These are phyloP conservation scores for Heliosperma pusillum DNA, from an alignment of 148 eudicot species.

Conservation along the genomic window DNA sequence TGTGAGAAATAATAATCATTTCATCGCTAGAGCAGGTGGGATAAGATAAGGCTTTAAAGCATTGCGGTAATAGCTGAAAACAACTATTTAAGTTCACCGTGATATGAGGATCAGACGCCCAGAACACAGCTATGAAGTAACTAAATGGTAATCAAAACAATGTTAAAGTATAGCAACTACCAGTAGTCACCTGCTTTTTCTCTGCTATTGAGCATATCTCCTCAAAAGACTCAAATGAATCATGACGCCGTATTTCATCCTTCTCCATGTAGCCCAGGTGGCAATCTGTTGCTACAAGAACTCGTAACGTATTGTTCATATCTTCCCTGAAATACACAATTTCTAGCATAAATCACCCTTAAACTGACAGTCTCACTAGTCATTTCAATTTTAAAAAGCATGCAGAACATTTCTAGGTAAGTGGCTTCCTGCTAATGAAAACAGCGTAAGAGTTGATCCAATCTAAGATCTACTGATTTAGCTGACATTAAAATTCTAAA, in stretches of 20 bases:
- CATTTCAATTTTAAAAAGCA: background rate
- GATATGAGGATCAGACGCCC: too few relatives aligned
- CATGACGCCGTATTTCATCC: constrained; percentile 93
- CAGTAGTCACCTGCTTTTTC: constrained; percentile 59
- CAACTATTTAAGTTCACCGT: background rate
- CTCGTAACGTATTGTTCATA: constrained; percentile 50
- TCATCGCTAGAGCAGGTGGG: background rate
- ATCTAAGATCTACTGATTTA: too few relatives aligned
- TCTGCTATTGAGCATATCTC: constrained; percentile 96
- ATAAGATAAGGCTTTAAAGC: constrained; percentile 2
- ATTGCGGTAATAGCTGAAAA: background rate
- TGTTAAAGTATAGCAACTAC: constrained; percentile 14
- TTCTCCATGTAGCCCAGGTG: constrained; percentile 97
- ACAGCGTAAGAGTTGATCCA: too few relatives aligned
- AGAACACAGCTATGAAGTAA: background rate
- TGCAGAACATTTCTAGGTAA: background rate
- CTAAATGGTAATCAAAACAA: background rate
- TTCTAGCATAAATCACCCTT: background rate
- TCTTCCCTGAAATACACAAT: constrained; percentile 52
- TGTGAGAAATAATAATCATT: background rate
- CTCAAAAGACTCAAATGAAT: constrained; percentile 89
- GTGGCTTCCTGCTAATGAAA: background rate
- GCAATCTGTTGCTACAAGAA: constrained; percentile 95
- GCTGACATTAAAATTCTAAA: too few relatives aligned
- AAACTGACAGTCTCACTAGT: background rate